Evolutionary conservation across 2,329 filamentous ascomycete genomes (phyloP), one percentile per base, ranked within the genome.

Genomic region (Colletotrichum musae): DNA sequence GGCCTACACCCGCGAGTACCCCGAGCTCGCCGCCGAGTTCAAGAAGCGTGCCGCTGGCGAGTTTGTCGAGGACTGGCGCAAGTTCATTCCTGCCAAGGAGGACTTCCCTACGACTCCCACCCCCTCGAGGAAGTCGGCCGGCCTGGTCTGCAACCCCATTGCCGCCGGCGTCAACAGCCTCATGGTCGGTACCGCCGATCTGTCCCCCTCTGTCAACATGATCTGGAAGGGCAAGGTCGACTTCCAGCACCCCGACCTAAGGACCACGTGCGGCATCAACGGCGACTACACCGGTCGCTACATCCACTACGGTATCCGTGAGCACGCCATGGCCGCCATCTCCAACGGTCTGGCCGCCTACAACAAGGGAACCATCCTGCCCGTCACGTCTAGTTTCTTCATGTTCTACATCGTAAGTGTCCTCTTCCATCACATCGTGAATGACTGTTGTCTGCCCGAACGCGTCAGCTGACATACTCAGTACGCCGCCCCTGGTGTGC

Each of bases 311-410:
- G 88, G 88, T 47, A 85, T 91, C 62, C 85, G 88, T 5, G 88
- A 90, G 72, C 88, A 90, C 74, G 88, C 88, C 63, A 91, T 91
- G 89, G 83, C 83, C 2, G 78, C 84, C 36, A 86, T 89, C 26
- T 83, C 84, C 6, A 89, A 89, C 74, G 89, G 89, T 3, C 77
- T 91, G 4, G 88, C 89, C 0, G 89, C 89, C 1, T 91, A 83
- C 68, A 80, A 81, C 67, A 85, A 82, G 43, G 85, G 83, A 26
- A 88, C 87, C 0, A 84, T 90, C 71, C 77, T 91, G 7, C 88
- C 88, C 0, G 78, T 90, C 43, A 91, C 88, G 1, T 85, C 86
- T 0, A 84, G 83, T 5, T 91, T 90, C 78, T 89, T 90, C 80
- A 90, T 91, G 86, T 90, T 90, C 77, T 90, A 90, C 72, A 78